phyloP scores from a whole-genome alignment of 176 grass and related monocot genomes.

The Aegilops speltoides region DNA sequence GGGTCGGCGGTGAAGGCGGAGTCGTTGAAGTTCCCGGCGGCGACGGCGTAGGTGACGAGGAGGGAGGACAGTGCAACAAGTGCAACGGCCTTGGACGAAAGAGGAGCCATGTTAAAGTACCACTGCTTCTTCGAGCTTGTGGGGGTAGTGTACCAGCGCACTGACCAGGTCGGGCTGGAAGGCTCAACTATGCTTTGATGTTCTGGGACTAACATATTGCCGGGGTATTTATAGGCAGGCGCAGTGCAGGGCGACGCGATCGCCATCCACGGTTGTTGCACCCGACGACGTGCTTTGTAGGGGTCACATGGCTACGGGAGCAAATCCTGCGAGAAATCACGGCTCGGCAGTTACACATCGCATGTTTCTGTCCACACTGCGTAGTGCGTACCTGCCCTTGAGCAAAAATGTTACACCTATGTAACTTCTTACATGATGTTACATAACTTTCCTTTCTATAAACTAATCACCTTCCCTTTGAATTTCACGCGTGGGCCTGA shows the following conservation, averaged over 20 bases:
- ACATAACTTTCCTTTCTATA: too few species aligned
- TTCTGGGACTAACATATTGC: constrained; percentile 14
- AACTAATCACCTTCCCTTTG: too few species aligned
- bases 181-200: constrained; percentile 26
- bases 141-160: neutral
- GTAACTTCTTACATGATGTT: too few species aligned
- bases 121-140: neutral
- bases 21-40: constrained; percentile 5
- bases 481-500: too few species aligned
- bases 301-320: constrained; percentile 50
- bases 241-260: constrained; percentile 8
- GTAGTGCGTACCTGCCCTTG: too few species aligned
- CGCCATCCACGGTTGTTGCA: constrained; percentile 49
- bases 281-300: constrained; percentile 36
- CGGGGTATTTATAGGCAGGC: constrained; percentile 40
- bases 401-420: too few species aligned
- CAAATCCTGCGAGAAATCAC: constrained; percentile 30
- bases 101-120: neutral
- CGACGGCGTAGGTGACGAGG: constrained; percentile 11
- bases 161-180: constrained; percentile 14
- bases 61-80: constrained; percentile 28
- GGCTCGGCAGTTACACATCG: constrained; percentile 15
- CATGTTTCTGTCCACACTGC: neutral
- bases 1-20: constrained; percentile 43
- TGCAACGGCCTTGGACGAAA: neutral